Evolutionary conservation across 148 eudicot genomes (phyloP), one percentile per base, ranked within the genome.

Genomic region (Fagopyrum tataricum): DNA sequence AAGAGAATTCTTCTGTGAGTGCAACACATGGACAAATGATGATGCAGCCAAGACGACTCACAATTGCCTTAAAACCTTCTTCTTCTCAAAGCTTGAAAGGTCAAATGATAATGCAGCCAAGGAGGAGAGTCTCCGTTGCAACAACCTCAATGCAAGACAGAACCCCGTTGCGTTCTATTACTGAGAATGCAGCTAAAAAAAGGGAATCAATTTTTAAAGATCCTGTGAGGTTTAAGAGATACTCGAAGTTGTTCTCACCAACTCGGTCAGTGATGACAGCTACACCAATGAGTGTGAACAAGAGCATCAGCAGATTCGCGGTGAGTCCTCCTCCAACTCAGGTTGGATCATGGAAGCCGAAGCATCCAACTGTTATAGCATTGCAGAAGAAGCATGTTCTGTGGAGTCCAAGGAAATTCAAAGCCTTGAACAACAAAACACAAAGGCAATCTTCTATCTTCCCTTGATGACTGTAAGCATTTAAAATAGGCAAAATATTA

Each of bases 301-400:
- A 41, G 42, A 78, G 79, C 48, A 71, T 87, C 74, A 86, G 91
- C 62, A 91, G 76, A 76, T 94, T 94, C 71, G 81, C 86, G 92
- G 88, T 86, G n/a, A 94, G 97, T 78, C 97, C 98, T 76, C 93
- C 90, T 31, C 77, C 87, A 26, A 85, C 76, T 7, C 82, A 75
- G 79, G 81, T 72, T 9, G 89, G 87, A 7, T 84, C 97, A 3
- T 94, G 96, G 97, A 91, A 79, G 84, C 97, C 96, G 1, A 94
- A 85, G 79, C 97, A 89, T 78, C 98, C 98, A 21, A 88, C 95
- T 6, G 98, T 90, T 3, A 74, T 94, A 39, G 97, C 97, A 2
- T 58, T 91, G 72, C 97, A 89, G 73, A 82, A 84, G 82, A 94
- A 94, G 74, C 81, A 75, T 4, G 43, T 94, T 72, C 87, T 94